Percentiles rank a stretch among this genome's conserved stretches.
phyloP scores from a whole-genome alignment of 345 rosid species.

The Gossypioides kirkii region DNA sequence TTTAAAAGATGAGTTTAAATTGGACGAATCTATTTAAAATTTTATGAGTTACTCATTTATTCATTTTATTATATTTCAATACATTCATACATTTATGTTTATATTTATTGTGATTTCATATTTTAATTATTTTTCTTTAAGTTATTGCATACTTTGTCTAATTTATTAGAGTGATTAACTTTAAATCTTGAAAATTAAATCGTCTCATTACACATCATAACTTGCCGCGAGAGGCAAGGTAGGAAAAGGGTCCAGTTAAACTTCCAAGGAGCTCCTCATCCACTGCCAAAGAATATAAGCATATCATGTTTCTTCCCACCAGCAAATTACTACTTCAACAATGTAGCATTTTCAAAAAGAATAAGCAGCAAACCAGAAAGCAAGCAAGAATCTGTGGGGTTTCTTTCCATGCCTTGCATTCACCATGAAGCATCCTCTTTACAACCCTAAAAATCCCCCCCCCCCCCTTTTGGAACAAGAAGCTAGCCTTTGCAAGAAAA shows the following conservation, averaged over 20 bases:
- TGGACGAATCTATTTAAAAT: too few relatives aligned
- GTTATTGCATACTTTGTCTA: too few relatives aligned
- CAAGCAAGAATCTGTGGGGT: constrained; percentile 31
- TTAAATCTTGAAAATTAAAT: too few relatives aligned
- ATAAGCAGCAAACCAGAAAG: constrained; percentile 1
- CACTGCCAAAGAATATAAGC: constrained; percentile 12
- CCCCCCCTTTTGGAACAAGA: constrained; percentile 29
- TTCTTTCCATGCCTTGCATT: constrained; percentile 58
- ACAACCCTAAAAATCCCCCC: constrained; percentile 39
- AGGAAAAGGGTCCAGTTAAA: neutral
- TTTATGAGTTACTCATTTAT: too few relatives aligned
- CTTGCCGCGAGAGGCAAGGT: too few relatives aligned
- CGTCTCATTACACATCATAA: too few relatives aligned
- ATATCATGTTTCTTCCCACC: constrained; percentile 12
- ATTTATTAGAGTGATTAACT: too few relatives aligned
- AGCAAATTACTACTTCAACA: constrained; percentile 9
- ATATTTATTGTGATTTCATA: too few relatives aligned
- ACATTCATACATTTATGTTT: too few relatives aligned
- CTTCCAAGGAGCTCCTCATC: neutral
- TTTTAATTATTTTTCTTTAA: too few relatives aligned
- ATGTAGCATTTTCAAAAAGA: constrained; percentile 1
- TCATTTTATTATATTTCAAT: too few relatives aligned
- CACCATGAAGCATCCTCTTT: constrained; percentile 51
- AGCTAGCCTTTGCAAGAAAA: constrained; percentile 70
- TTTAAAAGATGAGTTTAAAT: too few relatives aligned